A percentile compares a stretch with the other conserved stretches of the same genome.
These are phyloP conservation scores for Mucor piriformis DNA, from an alignment of 371 early-diverging fungal species.

Conservation along the genomic window DNA sequence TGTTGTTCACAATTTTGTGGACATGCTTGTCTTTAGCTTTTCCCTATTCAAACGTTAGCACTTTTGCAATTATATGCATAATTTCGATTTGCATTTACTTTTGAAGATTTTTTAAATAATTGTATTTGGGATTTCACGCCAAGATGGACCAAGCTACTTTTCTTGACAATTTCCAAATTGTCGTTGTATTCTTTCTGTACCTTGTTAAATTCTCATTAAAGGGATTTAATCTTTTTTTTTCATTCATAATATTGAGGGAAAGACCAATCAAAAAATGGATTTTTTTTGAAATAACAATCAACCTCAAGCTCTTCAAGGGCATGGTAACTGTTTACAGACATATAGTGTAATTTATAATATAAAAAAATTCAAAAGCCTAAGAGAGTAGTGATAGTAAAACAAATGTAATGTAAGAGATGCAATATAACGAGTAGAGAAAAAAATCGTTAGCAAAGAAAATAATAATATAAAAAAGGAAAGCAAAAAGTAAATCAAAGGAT, in stretches of 20 bases:
- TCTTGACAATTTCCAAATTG: slow-evolving; percentile 5
- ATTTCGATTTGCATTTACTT: background rate
- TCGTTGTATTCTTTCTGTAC: slow-evolving; percentile 5
- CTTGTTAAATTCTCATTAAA: slow-evolving; percentile 5
- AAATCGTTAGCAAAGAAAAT: no score
- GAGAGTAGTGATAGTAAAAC: no score
- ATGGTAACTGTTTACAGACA: slow-evolving; percentile 3
- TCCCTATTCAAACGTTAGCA: no score
- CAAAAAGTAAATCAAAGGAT: no score
- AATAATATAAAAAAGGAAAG: no score
- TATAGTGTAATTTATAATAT: no score
- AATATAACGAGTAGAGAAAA: no score
- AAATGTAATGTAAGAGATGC: no score
- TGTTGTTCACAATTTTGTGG: slow-evolving; percentile 5
- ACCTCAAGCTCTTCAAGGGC: slow-evolving; percentile 6
- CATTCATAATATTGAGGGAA: slow-evolving; percentile 6
- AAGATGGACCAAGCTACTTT: slow-evolving; percentile 6
- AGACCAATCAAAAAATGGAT: slow-evolving; percentile 4
- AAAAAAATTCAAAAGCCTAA: no score
- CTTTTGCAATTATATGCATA: no score
- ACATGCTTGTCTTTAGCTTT: slow-evolving; percentile 4
- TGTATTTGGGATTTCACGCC: slow-evolving; percentile 4
- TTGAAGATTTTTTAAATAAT: slow-evolving; percentile 3
- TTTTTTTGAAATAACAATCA: slow-evolving; percentile 5
- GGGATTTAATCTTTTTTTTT: background rate